Percentiles rank a stretch among this genome's conserved stretches.
phyloP scores from a whole-genome alignment of 371 early-diverging fungal species.

The Agmasoma carcini region DNA sequence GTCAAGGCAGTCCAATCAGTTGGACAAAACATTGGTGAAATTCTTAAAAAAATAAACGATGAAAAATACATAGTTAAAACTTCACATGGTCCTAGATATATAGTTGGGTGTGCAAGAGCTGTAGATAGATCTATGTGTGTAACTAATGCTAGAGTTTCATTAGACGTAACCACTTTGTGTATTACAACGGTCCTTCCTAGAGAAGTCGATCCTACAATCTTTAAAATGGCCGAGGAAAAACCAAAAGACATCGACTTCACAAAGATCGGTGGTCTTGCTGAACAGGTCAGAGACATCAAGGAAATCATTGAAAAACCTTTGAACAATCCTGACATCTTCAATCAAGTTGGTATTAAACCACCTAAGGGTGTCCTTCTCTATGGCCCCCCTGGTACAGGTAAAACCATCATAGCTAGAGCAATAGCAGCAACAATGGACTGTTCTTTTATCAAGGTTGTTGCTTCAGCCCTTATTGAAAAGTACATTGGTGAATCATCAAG shows the following conservation, averaged over 20 bases:
- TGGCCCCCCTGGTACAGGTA: conserved; percentile 86
- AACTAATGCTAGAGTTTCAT: conserved; percentile 79
- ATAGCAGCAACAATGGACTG: conserved; percentile 86
- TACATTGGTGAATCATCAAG: conserved; percentile 94
- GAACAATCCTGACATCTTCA: conserved; percentile 91
- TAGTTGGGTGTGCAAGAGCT: conserved; percentile 86
- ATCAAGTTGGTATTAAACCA: conserved; percentile 88
- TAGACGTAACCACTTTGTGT: conserved; percentile 96
- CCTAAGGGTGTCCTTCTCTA: conserved; percentile 93
- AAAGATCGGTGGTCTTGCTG: conserved; percentile 82
- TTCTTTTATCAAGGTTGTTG: conserved; percentile 86
- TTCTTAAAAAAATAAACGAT: conserved; percentile 84
- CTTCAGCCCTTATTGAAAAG: conserved; percentile 92
- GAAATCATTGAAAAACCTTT: conserved; percentile 95
- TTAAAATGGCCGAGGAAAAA: conserved; percentile 78
- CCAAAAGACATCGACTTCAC: conserved; percentile 84
- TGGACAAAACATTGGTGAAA: conserved; percentile 96
- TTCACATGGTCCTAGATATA: conserved; percentile 89
- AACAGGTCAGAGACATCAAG: conserved; percentile 88
- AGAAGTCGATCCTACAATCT: conserved; percentile 95
- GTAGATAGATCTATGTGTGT: conserved; percentile 66
- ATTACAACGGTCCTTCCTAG: conserved; percentile 92
- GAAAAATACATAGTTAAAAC: conserved; percentile 96
- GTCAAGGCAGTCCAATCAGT: conserved; percentile 91
- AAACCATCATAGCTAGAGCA: conserved; percentile 73